These are phyloP conservation scores for Gossypium sturtianum DNA, from an alignment of 345 rosid genomes.

Conservation along the genomic window DNA sequence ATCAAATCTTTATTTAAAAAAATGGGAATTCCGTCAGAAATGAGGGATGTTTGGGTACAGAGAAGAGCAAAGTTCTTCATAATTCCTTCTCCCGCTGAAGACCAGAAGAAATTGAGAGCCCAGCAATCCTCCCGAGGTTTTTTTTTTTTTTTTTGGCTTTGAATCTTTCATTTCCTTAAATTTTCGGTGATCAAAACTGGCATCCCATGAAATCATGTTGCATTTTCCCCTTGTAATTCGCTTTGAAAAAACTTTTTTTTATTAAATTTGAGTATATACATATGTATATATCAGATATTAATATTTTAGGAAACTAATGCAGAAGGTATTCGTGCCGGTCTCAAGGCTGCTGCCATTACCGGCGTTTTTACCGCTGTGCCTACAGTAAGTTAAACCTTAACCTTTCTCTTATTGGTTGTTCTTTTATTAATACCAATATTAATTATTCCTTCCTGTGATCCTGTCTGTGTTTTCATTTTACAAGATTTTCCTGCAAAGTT, in stretches of 20 bases:
- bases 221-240: no score
- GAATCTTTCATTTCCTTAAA: neutral
- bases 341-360: conserved; percentile 49
- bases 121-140: conserved; percentile 33
- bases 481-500: neutral
- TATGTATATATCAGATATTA: neutral
- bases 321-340: conserved; percentile 62
- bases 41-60: conserved; percentile 19
- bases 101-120: conserved; percentile 18
- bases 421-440: neutral
- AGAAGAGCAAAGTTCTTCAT: conserved; percentile 11
- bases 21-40: conserved; percentile 33
- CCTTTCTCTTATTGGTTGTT: neutral
- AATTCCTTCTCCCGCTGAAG: conserved; percentile 38
- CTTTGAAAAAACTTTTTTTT: no score
- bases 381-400: conserved; percentile 27
- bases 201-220: neutral
- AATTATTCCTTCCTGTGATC: no score
- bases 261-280: no score
- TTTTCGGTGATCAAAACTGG: neutral
- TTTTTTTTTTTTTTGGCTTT: neutral
- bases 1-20: neutral
- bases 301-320: conserved; percentile 10
- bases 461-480: no score
- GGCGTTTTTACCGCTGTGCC: conserved; percentile 42